phyloP scores from a whole-genome alignment of 805 yeast genomes.

The Lipomyces anomalus region DNA sequence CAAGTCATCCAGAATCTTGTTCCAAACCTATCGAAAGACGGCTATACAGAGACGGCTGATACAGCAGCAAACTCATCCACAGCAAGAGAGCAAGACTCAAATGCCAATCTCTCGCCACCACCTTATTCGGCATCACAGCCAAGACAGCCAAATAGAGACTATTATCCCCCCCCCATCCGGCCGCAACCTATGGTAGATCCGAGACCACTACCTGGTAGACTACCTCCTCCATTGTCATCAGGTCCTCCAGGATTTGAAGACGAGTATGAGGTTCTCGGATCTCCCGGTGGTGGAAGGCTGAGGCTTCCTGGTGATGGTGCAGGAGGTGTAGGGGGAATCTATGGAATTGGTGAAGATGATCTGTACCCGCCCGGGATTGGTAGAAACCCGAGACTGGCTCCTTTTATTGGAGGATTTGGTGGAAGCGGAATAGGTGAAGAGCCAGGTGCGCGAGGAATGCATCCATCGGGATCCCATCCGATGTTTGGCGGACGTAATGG shows the following conservation, averaged over 20 bases:
- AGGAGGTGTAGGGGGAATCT: conserved; percentile 14
- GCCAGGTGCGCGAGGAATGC: conserved; percentile 21
- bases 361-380: conserved; percentile 38
- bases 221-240: conserved; percentile 25
- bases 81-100: conserved; percentile 16
- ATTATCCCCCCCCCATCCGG: too few species aligned
- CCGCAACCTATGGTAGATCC: too few species aligned
- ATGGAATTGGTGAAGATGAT: conserved; percentile 36
- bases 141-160: neutral
- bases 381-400: conserved; percentile 33
- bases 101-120: conserved; percentile 18
- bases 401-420: conserved; percentile 27
- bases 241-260: conserved; percentile 43
- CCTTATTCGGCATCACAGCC: conserved; percentile 9
- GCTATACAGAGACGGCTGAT: conserved; percentile 9
- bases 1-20: conserved; percentile 10
- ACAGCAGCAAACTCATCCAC: conserved; percentile 2
- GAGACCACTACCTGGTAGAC: too few species aligned
- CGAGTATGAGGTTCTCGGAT: conserved; percentile 32
- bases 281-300: conserved; percentile 10
- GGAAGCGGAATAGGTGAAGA: conserved; percentile 19
- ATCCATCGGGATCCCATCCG: conserved; percentile 24
- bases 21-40: conserved; percentile 14
- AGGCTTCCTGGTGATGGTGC: conserved; percentile 5
- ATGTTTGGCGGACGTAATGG: conserved; percentile 22